Evolutionary conservation across 2,329 filamentous ascomycete genomes (phyloP), one percentile per base, ranked within the genome.

Genomic region (Venturiaceae sp.): DNA sequence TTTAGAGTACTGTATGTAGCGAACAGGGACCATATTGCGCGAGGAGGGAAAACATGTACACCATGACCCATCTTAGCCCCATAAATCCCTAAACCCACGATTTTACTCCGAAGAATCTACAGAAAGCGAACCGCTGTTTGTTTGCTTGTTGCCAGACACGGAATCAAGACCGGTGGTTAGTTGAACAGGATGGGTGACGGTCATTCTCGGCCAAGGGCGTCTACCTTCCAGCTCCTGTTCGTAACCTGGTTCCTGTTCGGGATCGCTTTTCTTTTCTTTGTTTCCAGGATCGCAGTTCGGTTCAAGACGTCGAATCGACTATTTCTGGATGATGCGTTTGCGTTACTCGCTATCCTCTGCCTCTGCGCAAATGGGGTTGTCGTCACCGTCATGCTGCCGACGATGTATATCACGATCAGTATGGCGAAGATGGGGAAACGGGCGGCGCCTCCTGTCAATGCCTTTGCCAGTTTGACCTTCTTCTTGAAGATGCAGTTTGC

Each of bases 401-500:
- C 56, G 1, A 63, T 62, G 60, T 63, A 60, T 34, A 60, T 60
- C 13, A 39, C 60, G 16, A 33, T 61, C 23, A 44, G 21, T 2
- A 32, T 60, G 55, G 11, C 28, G 58, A 28, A 26, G 33, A 44
- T 8, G 39, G 39, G 39, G 9, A 21, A 44, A 44, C 19, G 7
- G 16, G 41, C 19, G 21, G 21, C 4, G 19, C 6, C 21, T 13
- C 5, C 30, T 1, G 36, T 33, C 16, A 47, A 47, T 30, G 57
- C 61, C 28, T 26, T 62, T 34, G 46, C 34, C 9, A 26, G 56
- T 32, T 33, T 57, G 3, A 34, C 54, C 16, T 58, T 56, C 34
- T 63, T 60, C 34, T 41, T 64, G 28, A 63, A 63, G 34, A 60
- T 54, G 36, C 65, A 66, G 44, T 65, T 65, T 50, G 58, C 61